These are phyloP conservation scores for Lathyrus tuberosus DNA, from an alignment of 306 rosid species.

Conservation along the genomic window DNA sequence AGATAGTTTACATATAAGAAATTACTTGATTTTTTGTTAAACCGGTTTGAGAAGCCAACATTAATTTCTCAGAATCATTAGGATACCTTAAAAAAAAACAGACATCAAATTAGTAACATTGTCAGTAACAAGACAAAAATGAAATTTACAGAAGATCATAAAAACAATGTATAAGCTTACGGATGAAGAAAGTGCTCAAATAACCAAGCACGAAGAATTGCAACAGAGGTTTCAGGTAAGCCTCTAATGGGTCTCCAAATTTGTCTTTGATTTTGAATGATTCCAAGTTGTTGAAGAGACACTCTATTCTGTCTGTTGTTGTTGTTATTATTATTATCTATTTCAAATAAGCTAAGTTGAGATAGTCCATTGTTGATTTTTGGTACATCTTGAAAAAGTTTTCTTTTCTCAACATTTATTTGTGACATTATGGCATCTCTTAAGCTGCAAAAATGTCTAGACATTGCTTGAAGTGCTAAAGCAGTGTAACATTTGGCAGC, in stretches of 20 bases:
- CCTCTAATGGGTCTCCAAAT: conserved; percentile 90
- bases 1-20: conserved; percentile 31
- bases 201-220: conserved; percentile 83
- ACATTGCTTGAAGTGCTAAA: conserved; percentile 85
- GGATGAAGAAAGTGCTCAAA: conserved; percentile 93
- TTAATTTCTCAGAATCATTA: conserved; percentile 75
- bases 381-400: conserved; percentile 63
- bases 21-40: conserved; percentile 80
- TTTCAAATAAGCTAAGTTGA: conserved; percentile 69
- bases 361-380: conserved; percentile 60
- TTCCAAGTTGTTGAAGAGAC: conserved; percentile 73
- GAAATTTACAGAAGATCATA: conserved; percentile 9
- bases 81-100: conserved; percentile 64
- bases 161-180: conserved; percentile 47
- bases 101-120: conserved; percentile 30
- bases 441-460: conserved; percentile 77
- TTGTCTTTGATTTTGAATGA: conserved; percentile 71
- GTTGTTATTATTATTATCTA: conserved; percentile 29
- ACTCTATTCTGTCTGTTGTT: conserved; percentile 47
- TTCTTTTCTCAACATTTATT: conserved; percentile 60
- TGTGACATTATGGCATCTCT: conserved; percentile 66
- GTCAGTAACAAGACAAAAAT: not conserved
- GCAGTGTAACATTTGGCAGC: conserved; percentile 79
- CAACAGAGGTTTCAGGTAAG: conserved; percentile 80
- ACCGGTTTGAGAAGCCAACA: conserved; percentile 82